phyloP scores from a whole-genome alignment of 257 asterid genomes.

The Gentiana macrophylla region DNA sequence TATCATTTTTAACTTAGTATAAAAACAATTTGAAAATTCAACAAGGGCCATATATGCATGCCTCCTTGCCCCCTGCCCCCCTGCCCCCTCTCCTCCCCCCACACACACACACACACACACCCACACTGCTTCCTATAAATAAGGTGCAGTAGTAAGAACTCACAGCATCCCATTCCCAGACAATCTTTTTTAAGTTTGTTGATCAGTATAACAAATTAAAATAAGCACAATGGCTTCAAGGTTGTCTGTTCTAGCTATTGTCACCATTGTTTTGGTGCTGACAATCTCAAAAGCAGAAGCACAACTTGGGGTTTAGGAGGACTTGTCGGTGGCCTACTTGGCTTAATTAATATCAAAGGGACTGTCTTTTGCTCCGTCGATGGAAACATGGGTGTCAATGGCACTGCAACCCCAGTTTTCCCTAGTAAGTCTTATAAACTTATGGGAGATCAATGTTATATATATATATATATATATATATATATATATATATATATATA shows the following conservation, averaged over 20 bases:
- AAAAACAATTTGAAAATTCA: too few relatives aligned
- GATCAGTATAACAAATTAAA: neutral
- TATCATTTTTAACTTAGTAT: too few relatives aligned
- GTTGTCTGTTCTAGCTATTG: constrained; percentile 6
- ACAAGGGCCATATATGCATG: too few relatives aligned
- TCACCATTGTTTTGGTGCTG: constrained; percentile 11
- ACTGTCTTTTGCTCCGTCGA: constrained; percentile 30
- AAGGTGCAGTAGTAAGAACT: neutral
- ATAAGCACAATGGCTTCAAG: constrained; percentile 15
- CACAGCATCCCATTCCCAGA: neutral
- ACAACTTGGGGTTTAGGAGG: constrained; percentile 20
- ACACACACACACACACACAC: too few relatives aligned
- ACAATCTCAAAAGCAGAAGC: constrained; percentile 30
- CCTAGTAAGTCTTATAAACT: constrained; percentile 14
- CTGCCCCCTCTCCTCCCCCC: neutral
- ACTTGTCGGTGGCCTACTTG: constrained; percentile 11
- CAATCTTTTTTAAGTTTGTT: neutral
- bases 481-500: too few relatives aligned
- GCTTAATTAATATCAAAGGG: constrained; percentile 21
- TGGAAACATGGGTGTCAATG: constrained; percentile 21
- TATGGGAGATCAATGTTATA: too few relatives aligned
- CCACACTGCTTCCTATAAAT: too few relatives aligned
- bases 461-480: too few relatives aligned
- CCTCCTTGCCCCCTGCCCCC: neutral
- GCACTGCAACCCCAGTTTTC: constrained; percentile 28